Percentiles rank a stretch among this genome's conserved stretches.
phyloP scores from a whole-genome alignment of 2,329 filamentous ascomycete genomes.

The Colletotrichum cuscutae region DNA sequence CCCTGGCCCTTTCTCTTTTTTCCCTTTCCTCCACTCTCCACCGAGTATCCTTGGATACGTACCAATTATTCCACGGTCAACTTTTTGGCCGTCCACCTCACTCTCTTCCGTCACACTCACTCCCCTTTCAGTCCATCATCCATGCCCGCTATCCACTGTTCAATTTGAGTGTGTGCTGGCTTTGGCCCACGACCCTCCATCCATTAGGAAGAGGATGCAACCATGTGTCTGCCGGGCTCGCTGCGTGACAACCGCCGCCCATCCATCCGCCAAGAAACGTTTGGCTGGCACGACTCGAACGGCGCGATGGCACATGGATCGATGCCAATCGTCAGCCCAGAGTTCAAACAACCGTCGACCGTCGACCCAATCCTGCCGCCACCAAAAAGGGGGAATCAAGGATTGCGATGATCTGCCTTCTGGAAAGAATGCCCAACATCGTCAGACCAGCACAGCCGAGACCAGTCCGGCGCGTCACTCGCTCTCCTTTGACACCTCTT shows the following conservation, averaged over 20 bases:
- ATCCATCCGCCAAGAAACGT: conserved; percentile 13
- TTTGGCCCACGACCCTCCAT: not conserved
- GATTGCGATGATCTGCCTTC: conserved; percentile 19
- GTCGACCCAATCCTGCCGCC: conserved; percentile 18
- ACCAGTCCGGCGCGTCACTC: conserved; percentile 28
- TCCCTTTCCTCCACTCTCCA: not conserved
- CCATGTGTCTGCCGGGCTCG: not conserved
- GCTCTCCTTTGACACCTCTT: conserved; percentile 24
- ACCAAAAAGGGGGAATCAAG: not conserved
- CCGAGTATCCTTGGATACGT: not conserved
- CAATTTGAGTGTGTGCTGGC: not conserved
- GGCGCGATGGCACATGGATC: conserved; percentile 4
- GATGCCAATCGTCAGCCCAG: conserved; percentile 12
- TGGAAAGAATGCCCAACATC: conserved; percentile 18
- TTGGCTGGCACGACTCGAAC: conserved; percentile 12
- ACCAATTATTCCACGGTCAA: not conserved
- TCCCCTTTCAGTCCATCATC: not conserved
- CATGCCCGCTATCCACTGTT: not conserved
- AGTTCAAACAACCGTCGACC: not conserved
- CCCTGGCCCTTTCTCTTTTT: conserved; percentile 7
- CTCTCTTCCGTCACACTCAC: not conserved
- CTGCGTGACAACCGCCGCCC: conserved; percentile 5
- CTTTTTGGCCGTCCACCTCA: conserved; percentile 1
- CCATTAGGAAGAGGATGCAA: not conserved
- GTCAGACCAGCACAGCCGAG: conserved; percentile 30